Evolutionary conservation across 345 rosid species (phyloP), one percentile per base, ranked within the genome.

Genomic region (Eucalyptus marginata): DNA sequence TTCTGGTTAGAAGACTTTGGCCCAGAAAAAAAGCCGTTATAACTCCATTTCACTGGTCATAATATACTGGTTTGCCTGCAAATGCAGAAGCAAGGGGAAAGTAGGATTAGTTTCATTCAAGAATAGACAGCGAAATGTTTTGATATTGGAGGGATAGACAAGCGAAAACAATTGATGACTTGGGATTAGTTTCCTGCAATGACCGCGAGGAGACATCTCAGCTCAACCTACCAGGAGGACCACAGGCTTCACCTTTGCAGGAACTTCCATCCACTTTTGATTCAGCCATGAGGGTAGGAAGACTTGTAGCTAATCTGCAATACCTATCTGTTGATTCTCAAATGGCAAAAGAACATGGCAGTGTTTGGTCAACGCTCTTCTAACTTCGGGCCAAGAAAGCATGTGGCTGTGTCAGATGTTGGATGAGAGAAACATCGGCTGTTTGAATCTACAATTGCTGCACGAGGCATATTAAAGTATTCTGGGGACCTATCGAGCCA

Each of bases 1-100:
- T 88, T 93, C 97, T 81, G 96, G 98, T 87, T 97, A 94, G 36
- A 95, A 93, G 86, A 88, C 89, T 49, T 85, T 91, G 89, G 91
- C 88, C 86, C 92, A 94, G 90, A 92, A 90, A 89, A 88, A 33
- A 89, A 92, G 88, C 66, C 27, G 96, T 94, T 88, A 92, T 96
- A 64, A 64, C n/a, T 59, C 29, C 31, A 59, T 59, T 59, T 59
- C 31, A 13, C 31, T 27, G 68, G 14, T 59, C 31, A 27, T 59
- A 64, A n/a, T 64, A 14, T n/a, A 29, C 16, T 14, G 36, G 36
- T n/a, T 64, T 64, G 40, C 10, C 17, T n/a, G 40, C 76, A 64
- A 15, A n/a, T n/a, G 76, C 76, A 13, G 76, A 64, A n/a, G 36
- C 10, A 64, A n/a, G 18, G 76, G 76, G 10, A 64, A 64, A n/a